Conservation (phyloP, 163 green algal genomes). For the Scenedesmus sp. region DNA sequence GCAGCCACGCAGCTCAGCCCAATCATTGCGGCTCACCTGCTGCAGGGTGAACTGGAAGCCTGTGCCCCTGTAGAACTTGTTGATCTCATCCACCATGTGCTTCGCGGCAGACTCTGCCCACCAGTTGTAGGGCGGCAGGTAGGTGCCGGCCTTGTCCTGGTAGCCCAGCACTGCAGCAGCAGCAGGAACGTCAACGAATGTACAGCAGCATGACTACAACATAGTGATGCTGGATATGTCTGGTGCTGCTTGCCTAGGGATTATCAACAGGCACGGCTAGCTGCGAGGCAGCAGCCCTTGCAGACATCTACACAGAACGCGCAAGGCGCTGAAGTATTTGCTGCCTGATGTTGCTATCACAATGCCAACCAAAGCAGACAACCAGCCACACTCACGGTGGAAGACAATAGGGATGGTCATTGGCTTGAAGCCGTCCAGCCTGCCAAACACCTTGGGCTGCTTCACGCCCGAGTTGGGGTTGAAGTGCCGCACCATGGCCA, state of each 20-base stretch:
- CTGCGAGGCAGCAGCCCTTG: background rate
- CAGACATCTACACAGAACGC: background rate
- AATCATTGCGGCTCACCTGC: constrained; percentile 16
- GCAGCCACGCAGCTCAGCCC: background rate
- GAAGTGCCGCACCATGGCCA: constrained; percentile 37
- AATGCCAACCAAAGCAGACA: background rate
- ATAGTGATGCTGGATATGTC: background rate
- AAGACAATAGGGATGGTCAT: constrained; percentile 40
- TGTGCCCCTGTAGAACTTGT: constrained; percentile 44
- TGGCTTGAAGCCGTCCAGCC: constrained; percentile 49
- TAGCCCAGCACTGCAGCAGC: constrained; percentile 46
- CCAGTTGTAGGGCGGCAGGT: constrained; percentile 53
- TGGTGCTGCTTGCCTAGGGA: background rate
- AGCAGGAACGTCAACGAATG: background rate
- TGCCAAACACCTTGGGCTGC: constrained; percentile 20
- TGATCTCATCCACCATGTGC: constrained; percentile 40
- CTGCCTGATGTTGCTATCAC: background rate
- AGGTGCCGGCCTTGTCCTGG: constrained; percentile 23
- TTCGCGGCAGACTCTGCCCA: constrained; percentile 33
- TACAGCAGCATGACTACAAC: background rate
- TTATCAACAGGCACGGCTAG: background rate
- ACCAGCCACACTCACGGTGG: constrained; percentile 32
- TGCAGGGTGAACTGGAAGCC: constrained; percentile 20
- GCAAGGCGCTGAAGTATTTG: background rate
- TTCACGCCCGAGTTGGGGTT: constrained; percentile 45